Evolutionary conservation across 331 rosid species (phyloP).

Genomic region (Arachis monticola): DNA sequence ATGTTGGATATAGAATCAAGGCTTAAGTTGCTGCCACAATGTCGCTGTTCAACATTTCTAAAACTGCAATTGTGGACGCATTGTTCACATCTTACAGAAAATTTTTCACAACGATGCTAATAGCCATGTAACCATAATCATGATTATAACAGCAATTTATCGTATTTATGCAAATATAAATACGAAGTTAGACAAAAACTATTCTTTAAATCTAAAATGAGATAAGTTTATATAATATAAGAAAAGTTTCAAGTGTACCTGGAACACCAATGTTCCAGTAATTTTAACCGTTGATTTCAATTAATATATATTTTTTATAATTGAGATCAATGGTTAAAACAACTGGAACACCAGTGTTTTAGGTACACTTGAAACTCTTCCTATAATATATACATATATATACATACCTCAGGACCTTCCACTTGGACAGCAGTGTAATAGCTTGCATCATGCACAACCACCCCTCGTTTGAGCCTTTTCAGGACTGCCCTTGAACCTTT

Average conservation of each 20-base stretch:
- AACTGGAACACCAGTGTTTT: too few species aligned
- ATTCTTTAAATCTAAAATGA: background rate
- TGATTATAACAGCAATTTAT: background rate
- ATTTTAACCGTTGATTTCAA: too few species aligned
- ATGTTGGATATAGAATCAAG: background rate
- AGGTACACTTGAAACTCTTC: too few species aligned
- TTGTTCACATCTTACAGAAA: background rate
- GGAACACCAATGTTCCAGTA: too few species aligned
- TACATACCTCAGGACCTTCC: slow-evolving; percentile 87
- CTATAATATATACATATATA: too few species aligned
- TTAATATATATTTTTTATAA: too few species aligned
- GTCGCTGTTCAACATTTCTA: background rate
- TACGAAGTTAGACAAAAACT: background rate
- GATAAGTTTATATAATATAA: background rate
- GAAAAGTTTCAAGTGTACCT: too few species aligned
- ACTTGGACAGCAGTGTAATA: slow-evolving; percentile 71
- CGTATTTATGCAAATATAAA: background rate
- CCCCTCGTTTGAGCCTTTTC: slow-evolving; percentile 69
- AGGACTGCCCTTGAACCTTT: slow-evolving; percentile 81
- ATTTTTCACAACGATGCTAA: background rate
- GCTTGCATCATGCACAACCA: slow-evolving; percentile 82
- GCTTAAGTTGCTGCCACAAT: background rate
- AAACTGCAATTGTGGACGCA: background rate
- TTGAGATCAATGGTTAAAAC: too few species aligned
- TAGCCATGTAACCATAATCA: background rate